Base-by-base conservation (phyloP, 768 basidiomycete species). In the Tephrocybe sp. region DNA sequence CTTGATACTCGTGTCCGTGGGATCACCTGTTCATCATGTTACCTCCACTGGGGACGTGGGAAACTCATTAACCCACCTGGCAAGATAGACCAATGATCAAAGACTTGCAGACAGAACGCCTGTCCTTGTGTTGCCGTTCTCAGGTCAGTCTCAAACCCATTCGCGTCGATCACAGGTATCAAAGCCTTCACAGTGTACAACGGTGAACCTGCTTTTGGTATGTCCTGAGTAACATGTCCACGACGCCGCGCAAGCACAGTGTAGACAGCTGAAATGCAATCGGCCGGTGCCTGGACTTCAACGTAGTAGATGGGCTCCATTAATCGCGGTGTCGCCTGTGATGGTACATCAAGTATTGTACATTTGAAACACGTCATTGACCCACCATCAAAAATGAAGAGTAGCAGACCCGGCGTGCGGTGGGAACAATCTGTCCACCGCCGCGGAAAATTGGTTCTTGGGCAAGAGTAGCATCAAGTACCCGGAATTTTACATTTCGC, bases 61-160 rank as follows among this genome's bases (percentile, higher is more conserved):
- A 63, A 65, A 51, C 49, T 46, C 59, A 49, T 52, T 46, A 45
- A 72, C 83, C 57, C 64, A 89, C 91, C 92, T 60, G 96, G 96
- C n/a, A 98, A 96, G 62, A 96, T 90, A 13, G 89, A 88, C 97
- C 97, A 99, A 62, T 99, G 97, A 68, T 98, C 96, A 69, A 98
- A 99, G 56, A 92, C 84, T 68, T 98, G 95, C 61, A 93, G 74
- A 63, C 94, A 97, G 75, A 98, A 98, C n/a, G 97, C 97, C 68
- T 98, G 97, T 22, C 97, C 97, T 69, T 97, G 93, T 20, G 97
- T 99, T 41, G 97, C 93, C 42, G 95, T 98, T 61, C 97, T 76
- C 65, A 99, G 71, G 72, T 99, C 97, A 4, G 95, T 97, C 75
- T 99, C 97, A 68, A 99, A 99, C 0, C 97, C 97, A 62, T 98